Evolutionary conservation across 2,329 filamentous ascomycete species (phyloP), one percentile per base, ranked within the genome.

Genomic region (Sporothrix pallida): DNA sequence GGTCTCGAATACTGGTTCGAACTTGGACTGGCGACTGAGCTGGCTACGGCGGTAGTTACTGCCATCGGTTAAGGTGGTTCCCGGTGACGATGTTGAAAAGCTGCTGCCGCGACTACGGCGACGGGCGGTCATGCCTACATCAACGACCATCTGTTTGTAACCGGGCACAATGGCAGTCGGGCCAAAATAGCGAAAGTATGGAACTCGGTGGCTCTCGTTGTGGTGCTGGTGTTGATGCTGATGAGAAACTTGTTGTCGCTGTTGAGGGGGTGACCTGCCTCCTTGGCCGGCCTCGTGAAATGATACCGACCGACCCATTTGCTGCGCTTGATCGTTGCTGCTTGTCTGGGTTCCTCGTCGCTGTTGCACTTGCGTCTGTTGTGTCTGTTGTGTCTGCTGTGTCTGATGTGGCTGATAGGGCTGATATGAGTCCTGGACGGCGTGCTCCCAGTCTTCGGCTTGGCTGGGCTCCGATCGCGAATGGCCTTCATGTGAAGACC

Each of bases 111-210:
- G 87, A 71, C 90, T 90, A 31, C 87, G 86, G 31, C 90, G 87
- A 74, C 89, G 85, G 74, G 92, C 90, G 74, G 91, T 87, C 44
- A 95, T 89, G 72, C 92, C 91, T 20, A 82, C 77, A 62, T 82
- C 79, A 74, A 92, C 91, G 37, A 97, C 93, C 93, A 97, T 97
- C 81, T 97, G 93, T 82, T 97, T 97, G 83, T 94, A 97, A 26
- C 94, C 94, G 1, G 94, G 94, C 71, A 96, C 93, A 79, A 97
- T 97, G 75, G 94, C 94, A 0, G 94, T 97, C 0, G 93, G 93
- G 0, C 94, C 94, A 80, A 97, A 96, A 81, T 96, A 97, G 75
- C 94, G 87, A 78, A 97, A 97, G 80, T 96, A 97, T 0, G 94
- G 94, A 76, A 97, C 93, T 72, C 91, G 88, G 78, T 92, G 85